Percentiles rank a stretch among this genome's conserved stretches.
These are phyloP conservation scores for Fusarium veterinarium DNA, from an alignment of 2,329 filamentous ascomycete genomes.

Conservation along the genomic window DNA sequence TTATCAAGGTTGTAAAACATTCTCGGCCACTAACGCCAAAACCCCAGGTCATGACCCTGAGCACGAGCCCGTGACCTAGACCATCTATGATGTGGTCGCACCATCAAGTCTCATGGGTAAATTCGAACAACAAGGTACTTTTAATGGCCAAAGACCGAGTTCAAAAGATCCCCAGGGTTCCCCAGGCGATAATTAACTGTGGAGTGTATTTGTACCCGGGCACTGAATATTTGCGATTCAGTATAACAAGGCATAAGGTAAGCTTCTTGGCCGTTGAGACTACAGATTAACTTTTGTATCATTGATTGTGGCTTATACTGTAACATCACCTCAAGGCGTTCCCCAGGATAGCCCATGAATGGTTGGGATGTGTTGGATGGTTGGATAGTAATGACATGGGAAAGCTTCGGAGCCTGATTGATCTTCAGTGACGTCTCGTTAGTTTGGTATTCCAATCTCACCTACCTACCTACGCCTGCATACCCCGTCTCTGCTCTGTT, in stretches of 20 bases:
- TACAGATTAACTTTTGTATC: constrained; percentile 10
- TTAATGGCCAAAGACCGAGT: neutral
- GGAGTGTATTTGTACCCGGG: neutral
- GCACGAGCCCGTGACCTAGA: constrained; percentile 9
- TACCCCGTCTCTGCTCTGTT: neutral
- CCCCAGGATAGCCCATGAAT: constrained; percentile 2
- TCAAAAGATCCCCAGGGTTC: constrained; percentile 16
- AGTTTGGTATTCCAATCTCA: constrained; percentile 13
- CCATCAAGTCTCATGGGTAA: constrained; percentile 4
- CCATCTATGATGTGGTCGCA: constrained; percentile 3
- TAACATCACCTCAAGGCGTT: constrained; percentile 11
- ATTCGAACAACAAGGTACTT: neutral
- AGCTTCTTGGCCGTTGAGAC: neutral
- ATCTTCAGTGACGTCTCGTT: constrained; percentile 42
- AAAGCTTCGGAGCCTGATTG: constrained; percentile 41
- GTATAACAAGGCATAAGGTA: neutral
- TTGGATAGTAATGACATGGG: constrained; percentile 7
- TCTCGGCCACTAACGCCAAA: neutral
- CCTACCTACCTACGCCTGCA: neutral
- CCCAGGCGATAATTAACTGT: constrained; percentile 13
- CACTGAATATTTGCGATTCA: neutral
- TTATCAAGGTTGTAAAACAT: neutral
- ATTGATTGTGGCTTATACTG: constrained; percentile 25
- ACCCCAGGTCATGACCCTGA: constrained; percentile 4
- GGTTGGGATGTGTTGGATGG: neutral